Evolutionary conservation across 805 yeast genomes (phyloP).

Genomic region (Metschnikowia amazonensis): DNA sequence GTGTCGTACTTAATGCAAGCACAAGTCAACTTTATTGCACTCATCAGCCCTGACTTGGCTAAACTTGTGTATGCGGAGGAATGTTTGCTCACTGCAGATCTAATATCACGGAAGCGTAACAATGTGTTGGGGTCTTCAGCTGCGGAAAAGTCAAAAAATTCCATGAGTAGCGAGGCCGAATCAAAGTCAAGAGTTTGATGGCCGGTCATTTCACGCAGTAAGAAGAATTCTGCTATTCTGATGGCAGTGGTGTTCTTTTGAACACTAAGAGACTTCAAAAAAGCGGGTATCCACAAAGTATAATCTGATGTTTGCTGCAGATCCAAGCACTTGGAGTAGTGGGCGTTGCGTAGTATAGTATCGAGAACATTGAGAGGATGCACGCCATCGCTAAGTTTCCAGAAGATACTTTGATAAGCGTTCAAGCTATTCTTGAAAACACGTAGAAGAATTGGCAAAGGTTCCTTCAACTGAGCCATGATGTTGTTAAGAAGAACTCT

Average conservation of each 20-base stretch:
- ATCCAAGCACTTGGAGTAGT: constrained; percentile 36
- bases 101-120: constrained; percentile 43
- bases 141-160: constrained; percentile 19
- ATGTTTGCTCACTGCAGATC: constrained; percentile 46
- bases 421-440: constrained; percentile 45
- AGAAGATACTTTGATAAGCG: constrained; percentile 44
- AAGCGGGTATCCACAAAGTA: constrained; percentile 46
- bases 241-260: constrained; percentile 53
- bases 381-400: constrained; percentile 54
- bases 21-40: constrained; percentile 8
- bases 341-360: constrained; percentile 53
- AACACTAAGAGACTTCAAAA: constrained; percentile 43
- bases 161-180: constrained; percentile 13
- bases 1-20: constrained; percentile 21
- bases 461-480: constrained; percentile 45
- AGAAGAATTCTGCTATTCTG: constrained; percentile 46
- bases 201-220: constrained; percentile 22
- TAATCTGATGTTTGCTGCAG: constrained; percentile 40
- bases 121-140: constrained; percentile 25
- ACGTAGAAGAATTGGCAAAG: constrained; percentile 55
- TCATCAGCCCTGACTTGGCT: constrained; percentile 14
- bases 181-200: neutral
- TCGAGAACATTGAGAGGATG: constrained; percentile 57
- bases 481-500: constrained; percentile 48
- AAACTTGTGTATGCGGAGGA: constrained; percentile 27